Evolutionary conservation across 2,329 filamentous ascomycete species (phyloP), one percentile per base, ranked within the genome.

Genomic region (Xylariales sp.): DNA sequence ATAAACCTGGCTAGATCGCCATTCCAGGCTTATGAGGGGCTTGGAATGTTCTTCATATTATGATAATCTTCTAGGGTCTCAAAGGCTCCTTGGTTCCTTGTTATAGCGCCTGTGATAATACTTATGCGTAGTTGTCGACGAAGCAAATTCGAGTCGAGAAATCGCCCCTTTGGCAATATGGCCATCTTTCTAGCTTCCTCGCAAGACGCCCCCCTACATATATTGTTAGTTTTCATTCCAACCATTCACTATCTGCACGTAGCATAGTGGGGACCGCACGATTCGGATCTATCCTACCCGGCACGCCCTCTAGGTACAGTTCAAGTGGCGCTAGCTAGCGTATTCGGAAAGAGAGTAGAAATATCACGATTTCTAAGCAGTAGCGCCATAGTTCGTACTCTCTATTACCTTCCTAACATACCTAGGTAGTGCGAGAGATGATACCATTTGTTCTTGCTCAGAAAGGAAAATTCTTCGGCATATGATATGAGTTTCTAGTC

Each of bases 261-360:
- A 6, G 54, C n/a, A 41, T 23, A 39, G 50, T 65, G 50, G 58
- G 12, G 43, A 43, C 36, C 65, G 57, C 65, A 45, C 56, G 56
- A 65, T 62, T 56, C 65, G 65, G 65, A 61, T 58, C 52, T 64
- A 39, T 36, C 46, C n/a, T 16, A 54, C 34, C 62, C 62, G 46
- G 18, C 34, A 23, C 57, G 50, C n/a, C 5, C 12, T 52, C 45
- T n/a, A n/a, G 54, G 56, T 45, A 65, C 62, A 30, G 62, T 23
- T 58, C 53, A 67, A 49, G 57, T 64, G 62, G 62, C 54, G 62
- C 53, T 36, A 1, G 7, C 32, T 6, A 12, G 32, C 59, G 43
- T 62, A 55, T 62, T 62, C 60, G 60, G 43, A 55, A 23, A 49
- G 41, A n/a, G 4, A 48, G 8, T 14, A 14, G 18, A 14, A n/a